Base-by-base conservation (phyloP, 805 yeast genomes). In the Nakazawaea laoshanensis region DNA sequence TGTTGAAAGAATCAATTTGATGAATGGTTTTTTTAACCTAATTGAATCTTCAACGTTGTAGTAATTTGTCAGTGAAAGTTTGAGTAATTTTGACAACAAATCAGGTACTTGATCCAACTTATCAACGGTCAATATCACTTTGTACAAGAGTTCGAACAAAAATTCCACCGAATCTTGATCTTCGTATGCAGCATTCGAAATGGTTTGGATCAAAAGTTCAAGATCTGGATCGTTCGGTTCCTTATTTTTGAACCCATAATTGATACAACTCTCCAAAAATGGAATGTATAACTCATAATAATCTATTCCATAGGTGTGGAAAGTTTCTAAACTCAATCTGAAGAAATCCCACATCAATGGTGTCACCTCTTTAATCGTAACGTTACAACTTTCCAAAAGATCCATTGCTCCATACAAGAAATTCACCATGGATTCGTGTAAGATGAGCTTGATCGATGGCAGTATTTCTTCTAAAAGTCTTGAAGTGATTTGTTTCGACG, bases 361-460 rank as follows among this genome's bases (percentile, higher is more conserved):
- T 27, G 65, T 59, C 25, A 56, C 44, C 13, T 42, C 38, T 38
- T 62, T 58, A 12, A 78, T 73, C 14, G 84, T 72, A 40, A 76
- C 72, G 44, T 75, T 76, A 33, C 77, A 79, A 30, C 84, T 74
- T 48, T 72, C 78, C 31, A 67, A 53, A 28, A 92, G 62, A 40
- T 84, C 94, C 50, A 86, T 72, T 27, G 74, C 65, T 50, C 86
- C 95, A 24, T 81, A 69, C 44, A 79, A 70, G 48, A 83, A 84
- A 46, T 84, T 89, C 32, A 75, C 77, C 45, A 84, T 53, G 24
- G 72, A 72, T 48, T 81, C 69, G 22, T 61, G 67, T 24, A 89
- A 63, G 5, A 88, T 81, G 42, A 67, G 73, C 39, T 69, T 69
- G 28, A 86, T 72, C 11, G 78, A 76, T 5, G 95, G 94, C 30